phyloP scores from a whole-genome alignment of 352 stramenopile genomes.

The Phytophthora pisi region DNA sequence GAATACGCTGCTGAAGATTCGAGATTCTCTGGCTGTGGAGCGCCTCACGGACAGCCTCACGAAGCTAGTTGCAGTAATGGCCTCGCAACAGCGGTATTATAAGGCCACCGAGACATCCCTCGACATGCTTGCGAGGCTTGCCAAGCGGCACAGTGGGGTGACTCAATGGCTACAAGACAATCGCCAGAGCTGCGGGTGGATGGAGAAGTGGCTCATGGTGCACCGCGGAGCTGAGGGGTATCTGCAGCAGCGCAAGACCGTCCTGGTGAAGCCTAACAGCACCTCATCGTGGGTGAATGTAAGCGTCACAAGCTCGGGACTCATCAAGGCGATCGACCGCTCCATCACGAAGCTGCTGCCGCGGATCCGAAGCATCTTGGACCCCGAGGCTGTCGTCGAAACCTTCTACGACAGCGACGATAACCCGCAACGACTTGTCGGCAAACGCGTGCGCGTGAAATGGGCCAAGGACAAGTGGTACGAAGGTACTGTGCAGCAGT shows the following conservation, averaged over 20 bases:
- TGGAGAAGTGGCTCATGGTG: slow-evolving; percentile 81
- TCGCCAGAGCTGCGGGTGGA: slow-evolving; percentile 70
- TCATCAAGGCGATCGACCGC: slow-evolving; percentile 71
- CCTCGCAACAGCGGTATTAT: slow-evolving; percentile 86
- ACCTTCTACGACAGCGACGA: slow-evolving; percentile 92
- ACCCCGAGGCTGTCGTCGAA: slow-evolving; percentile 48
- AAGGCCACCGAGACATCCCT: slow-evolving; percentile 88
- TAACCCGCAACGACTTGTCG: slow-evolving; percentile 82
- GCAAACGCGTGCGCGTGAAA: slow-evolving; percentile 85
- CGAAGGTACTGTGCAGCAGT: slow-evolving; percentile 74
- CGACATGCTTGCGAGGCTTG: slow-evolving; percentile 84
- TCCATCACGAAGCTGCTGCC: slow-evolving; percentile 63
- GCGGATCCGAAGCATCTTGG: slow-evolving; percentile 58
- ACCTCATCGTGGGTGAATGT: slow-evolving; percentile 84
- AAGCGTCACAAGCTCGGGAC: slow-evolving; percentile 52
- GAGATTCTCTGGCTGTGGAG: slow-evolving; percentile 66
- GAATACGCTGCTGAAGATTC: slow-evolving; percentile 79
- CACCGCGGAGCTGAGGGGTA: slow-evolving; percentile 72
- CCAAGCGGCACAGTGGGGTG: slow-evolving; percentile 75
- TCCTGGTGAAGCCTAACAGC: slow-evolving; percentile 86
- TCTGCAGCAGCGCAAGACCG: slow-evolving; percentile 76
- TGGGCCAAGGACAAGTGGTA: slow-evolving; percentile 93
- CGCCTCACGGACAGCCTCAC: slow-evolving; percentile 75
- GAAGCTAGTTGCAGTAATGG: slow-evolving; percentile 77
- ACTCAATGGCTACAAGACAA: slow-evolving; percentile 74